Evolutionary conservation across 2,329 filamentous ascomycete genomes (phyloP).

Genomic region (Pleomassaria siparia): DNA sequence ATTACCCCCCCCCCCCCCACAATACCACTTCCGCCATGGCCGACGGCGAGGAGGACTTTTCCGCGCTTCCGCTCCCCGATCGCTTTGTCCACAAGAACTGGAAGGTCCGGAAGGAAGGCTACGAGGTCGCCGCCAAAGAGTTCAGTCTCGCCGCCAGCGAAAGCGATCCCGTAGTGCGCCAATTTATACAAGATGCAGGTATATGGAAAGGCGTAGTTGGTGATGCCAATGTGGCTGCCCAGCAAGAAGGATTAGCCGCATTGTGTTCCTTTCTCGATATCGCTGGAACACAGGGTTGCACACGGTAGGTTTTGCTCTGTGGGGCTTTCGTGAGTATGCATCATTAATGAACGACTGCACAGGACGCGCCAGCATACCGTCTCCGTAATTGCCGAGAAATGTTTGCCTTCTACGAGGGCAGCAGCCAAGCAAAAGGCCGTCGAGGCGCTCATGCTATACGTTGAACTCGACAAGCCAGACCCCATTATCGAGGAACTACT

Average conservation of each 20-base stretch:
- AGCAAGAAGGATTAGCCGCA: conserved; percentile 86
- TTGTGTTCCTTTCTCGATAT: conserved; percentile 92
- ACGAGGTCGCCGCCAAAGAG: conserved; percentile 86
- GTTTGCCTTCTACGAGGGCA: conserved; percentile 81
- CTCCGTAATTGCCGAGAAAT: conserved; percentile 84
- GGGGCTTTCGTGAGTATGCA: neutral
- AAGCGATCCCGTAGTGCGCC: conserved; percentile 78
- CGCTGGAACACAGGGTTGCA: conserved; percentile 75
- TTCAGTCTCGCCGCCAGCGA: conserved; percentile 87
- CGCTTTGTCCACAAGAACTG: conserved; percentile 90
- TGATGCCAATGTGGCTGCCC: conserved; percentile 95
- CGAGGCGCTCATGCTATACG: conserved; percentile 83
- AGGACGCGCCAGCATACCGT: conserved; percentile 76
- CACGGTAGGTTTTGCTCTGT: conserved; percentile 54
- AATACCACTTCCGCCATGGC: conserved; percentile 60
- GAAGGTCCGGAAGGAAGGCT: conserved; percentile 95
- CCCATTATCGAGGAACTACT: conserved; percentile 90
- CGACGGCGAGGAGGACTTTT: conserved; percentile 79
- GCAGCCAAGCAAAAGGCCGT: conserved; percentile 84
- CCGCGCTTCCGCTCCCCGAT: conserved; percentile 74
- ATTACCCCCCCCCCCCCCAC: conserved; percentile 11
- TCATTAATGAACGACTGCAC: conserved; percentile 20
- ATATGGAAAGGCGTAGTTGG: conserved; percentile 91
- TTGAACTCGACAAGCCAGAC: conserved; percentile 83
- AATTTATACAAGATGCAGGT: conserved; percentile 80